Evolutionary conservation across 306 rosid species (phyloP), one percentile per base, ranked within the genome.

Genomic region (Dryas drummondii): DNA sequence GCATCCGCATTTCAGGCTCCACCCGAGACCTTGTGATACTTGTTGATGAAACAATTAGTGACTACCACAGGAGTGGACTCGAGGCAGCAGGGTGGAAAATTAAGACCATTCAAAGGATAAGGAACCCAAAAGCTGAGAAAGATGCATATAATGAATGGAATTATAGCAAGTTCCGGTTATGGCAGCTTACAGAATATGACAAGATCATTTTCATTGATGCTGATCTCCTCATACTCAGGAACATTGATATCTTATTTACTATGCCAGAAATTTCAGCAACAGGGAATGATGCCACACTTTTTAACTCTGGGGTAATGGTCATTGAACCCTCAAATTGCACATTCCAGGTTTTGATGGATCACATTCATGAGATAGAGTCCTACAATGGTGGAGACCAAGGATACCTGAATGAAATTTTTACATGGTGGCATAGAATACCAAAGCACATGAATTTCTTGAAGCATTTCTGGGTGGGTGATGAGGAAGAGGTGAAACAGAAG

Each of bases 361-460:
- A 94, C 67, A 87, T 94, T 2, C 72, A 90, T 51, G 97, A 91
- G 85, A 84, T 94, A 42, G 93, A 88, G 32, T 91, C 98, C 71
- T 94, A 94, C 84, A 94, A 94, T 52, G 98, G 98, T 55, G 98
- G 98, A 37, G 98, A 94, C 76, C 97, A 94, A 54, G 98, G 98
- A 54, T 91, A 91, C 73, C 48, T 94, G 67, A 94, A 91, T 62
- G 98, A 94, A 74, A 84, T 94, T 52, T 94, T 91, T 65, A 91
- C 98, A 47, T 90, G 97, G 97, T 91, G 98, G 98, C 98, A 94
- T 52, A 88, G 98, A 74, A 91, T 94, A 57, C 98, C 98, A 27
- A 91, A 87, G 40, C 98, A 90, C 86, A 87, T 91, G 97, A 94
- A 94, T 83, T 91, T 94, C 91, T 83, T 94, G 87, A 94, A 94